phyloP scores from a whole-genome alignment of 176 grass and related monocot species.

The Themeda triandra region DNA sequence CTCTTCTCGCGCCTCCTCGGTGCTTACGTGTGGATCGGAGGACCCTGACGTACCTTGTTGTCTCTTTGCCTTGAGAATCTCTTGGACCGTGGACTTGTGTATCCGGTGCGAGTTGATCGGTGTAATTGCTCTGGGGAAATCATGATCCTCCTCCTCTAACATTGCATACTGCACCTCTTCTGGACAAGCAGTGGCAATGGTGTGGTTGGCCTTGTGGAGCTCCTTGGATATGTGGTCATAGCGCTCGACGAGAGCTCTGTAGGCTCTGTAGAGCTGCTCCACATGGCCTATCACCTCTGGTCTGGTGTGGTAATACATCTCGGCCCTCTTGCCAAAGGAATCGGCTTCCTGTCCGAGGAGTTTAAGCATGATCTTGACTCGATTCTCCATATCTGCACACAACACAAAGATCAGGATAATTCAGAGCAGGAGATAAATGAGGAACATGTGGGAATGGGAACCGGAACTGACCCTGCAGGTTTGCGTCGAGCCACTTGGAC shows the following conservation, averaged over 20 bases:
- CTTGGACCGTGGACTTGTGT: constrained; percentile 44
- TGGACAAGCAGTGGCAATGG: constrained; percentile 64
- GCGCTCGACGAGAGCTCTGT: constrained; percentile 76
- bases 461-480: constrained; percentile 55
- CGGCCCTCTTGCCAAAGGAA: constrained; percentile 66
- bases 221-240: constrained; percentile 81
- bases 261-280: constrained; percentile 72
- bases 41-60: constrained; percentile 20
- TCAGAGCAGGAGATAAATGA: background rate
- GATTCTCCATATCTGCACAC: constrained; percentile 76
- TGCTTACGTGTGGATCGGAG: constrained; percentile 21
- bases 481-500: constrained; percentile 79
- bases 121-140: constrained; percentile 50
- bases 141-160: constrained; percentile 50
- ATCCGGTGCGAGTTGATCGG: constrained; percentile 52
- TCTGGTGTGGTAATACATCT: constrained; percentile 70
- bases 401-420: background rate
- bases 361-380: constrained; percentile 73
- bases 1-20: constrained; percentile 46
- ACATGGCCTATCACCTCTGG: constrained; percentile 75
- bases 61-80: constrained; percentile 42
- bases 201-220: constrained; percentile 84
- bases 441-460: background rate
- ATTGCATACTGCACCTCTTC: constrained; percentile 63
- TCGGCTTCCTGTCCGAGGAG: constrained; percentile 85